These are phyloP conservation scores for Podaxis rugospora DNA, from an alignment of 768 basidiomycete species.

Conservation along the genomic window DNA sequence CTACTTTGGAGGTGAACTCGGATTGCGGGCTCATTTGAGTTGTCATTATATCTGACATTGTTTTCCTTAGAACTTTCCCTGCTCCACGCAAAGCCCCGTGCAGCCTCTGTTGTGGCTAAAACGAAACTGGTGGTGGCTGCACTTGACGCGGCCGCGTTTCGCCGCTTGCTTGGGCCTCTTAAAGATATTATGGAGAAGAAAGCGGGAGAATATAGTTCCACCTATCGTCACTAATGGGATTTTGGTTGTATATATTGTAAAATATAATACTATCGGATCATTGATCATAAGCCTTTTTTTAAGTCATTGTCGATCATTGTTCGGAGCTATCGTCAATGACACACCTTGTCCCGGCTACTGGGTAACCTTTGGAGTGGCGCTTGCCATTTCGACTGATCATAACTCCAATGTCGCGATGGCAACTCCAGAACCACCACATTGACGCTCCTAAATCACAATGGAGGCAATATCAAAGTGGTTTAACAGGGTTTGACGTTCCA, in stretches of 20 bases:
- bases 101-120: constrained; percentile 90
- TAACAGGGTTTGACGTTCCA: constrained; percentile 3
- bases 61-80: constrained; percentile 75
- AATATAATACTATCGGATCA: constrained; percentile 1
- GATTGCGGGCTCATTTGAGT: constrained; percentile 1
- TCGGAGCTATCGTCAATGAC: background rate
- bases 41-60: background rate
- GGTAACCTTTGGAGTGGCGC: background rate
- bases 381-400: background rate
- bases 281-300: background rate
- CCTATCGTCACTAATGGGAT: constrained; percentile 27
- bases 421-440: constrained; percentile 9
- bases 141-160: constrained; percentile 90
- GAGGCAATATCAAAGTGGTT: constrained; percentile 11
- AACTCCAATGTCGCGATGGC: constrained; percentile 19
- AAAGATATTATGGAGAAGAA: constrained; percentile 91
- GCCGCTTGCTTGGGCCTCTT: constrained; percentile 86
- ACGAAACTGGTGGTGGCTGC: constrained; percentile 90
- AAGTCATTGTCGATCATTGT: background rate
- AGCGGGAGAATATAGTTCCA: constrained; percentile 73
- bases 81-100: constrained; percentile 83
- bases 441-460: background rate
- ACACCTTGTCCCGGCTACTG: background rate
- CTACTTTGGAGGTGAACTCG: constrained; percentile 88
- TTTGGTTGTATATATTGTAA: constrained; percentile 6